Conservation (phyloP, 2,329 filamentous ascomycete genomes). For the Eutypa lata region DNA sequence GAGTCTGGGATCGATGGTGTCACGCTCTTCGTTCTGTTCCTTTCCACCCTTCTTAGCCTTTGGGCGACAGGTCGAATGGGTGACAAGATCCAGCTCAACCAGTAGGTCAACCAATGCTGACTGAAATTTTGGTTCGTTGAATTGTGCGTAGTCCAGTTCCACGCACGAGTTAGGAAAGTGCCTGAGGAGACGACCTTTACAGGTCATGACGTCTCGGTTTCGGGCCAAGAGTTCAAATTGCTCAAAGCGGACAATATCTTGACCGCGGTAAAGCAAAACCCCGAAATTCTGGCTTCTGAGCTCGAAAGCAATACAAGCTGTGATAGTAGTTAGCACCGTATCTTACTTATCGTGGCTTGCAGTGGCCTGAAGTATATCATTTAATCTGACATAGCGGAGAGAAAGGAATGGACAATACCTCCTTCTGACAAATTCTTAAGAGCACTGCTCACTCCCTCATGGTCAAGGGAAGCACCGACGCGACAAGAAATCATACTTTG, state of each 20-base stretch:
- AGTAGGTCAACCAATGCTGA: not conserved
- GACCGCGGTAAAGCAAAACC: not conserved
- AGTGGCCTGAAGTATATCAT: too few species aligned
- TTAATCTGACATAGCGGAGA: too few species aligned
- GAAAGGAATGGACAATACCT: not conserved
- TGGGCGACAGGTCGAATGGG: slow-evolving; percentile 1
- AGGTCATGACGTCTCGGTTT: not conserved
- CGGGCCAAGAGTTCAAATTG: slow-evolving; percentile 1
- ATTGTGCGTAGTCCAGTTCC: not conserved
- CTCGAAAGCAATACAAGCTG: slow-evolving; percentile 1
- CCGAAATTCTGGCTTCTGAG: slow-evolving; percentile 3
- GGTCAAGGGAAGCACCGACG: not conserved
- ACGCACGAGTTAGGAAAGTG: slow-evolving; percentile 2
- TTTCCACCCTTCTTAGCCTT: not conserved
- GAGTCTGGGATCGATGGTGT: slow-evolving; percentile 1
- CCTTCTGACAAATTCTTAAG: not conserved
- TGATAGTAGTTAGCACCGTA: not conserved
- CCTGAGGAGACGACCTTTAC: slow-evolving; percentile 2
- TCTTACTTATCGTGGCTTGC: not conserved
- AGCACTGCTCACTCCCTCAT: not conserved
- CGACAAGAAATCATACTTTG: not conserved
- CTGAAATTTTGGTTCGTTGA: not conserved
- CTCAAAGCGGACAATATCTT: slow-evolving; percentile 1
- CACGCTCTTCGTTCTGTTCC: not conserved
- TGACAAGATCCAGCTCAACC: not conserved